Base-by-base conservation (phyloP, 2,329 filamentous ascomycete species). In the Alternaria triticina region DNA sequence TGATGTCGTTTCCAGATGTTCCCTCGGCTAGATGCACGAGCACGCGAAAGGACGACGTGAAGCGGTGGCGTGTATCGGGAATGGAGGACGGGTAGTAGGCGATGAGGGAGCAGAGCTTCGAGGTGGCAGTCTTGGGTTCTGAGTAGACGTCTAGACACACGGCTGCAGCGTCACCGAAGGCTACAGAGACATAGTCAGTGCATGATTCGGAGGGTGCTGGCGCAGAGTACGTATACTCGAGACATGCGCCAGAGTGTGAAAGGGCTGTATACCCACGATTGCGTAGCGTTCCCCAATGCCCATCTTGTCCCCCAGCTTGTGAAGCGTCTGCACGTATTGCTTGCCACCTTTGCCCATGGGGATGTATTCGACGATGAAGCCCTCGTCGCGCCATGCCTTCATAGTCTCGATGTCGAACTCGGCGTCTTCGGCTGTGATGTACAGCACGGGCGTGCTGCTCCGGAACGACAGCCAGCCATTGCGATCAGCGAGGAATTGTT, bases 61-160 rank as follows among this genome's bases (percentile, higher is more conserved):
- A 83, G 54, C 80, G 80, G 6, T 80, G 81, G 22, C 81, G 80
- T 0, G 83, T 82, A 43, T 84, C 81, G 0, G 89, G 88, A 57
- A 90, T 86, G 13, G 82, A 79, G 44, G 84, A 82, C 0, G 89
- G 89, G 68, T 91, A 90, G 80, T 90, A 90, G 17, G 87, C 88
- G 23, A 90, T 81, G 3, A 90, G 80, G 0, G 86, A 87, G 64
- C 84, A 85, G 12, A 90, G 83, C 58, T 86, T 85, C 36, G 75
- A 76, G 12, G 77, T 79, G 5, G 72, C 68, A 5, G 87, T 84
- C 56, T 82, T 84, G 3, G 87, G 85, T 68, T 87, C 86, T 25
- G 83, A 83, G 64, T 86, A 88, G 12, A 86, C 83, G 57, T 89
- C 85, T 46, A 90, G 83, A 51, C 86, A 87, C 33, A 86, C 79